phyloP scores from a whole-genome alignment of 768 basidiomycete genomes.

The Russula abietina region DNA sequence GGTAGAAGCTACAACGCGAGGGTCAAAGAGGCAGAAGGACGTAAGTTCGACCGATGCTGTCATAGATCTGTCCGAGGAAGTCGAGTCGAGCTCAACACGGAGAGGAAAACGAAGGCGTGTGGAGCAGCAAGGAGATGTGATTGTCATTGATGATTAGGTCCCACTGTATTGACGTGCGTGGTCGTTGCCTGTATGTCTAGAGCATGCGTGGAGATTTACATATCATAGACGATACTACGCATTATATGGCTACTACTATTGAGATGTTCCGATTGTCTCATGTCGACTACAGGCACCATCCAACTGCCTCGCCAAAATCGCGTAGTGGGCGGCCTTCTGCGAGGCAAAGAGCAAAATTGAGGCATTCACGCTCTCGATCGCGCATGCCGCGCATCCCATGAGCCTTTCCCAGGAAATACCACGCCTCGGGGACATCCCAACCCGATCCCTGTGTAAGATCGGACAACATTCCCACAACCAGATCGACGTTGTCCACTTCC shows the following conservation, averaged over 20 bases:
- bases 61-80: conserved; percentile 20
- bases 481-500: conserved; percentile 52
- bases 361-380: conserved; percentile 67
- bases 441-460: conserved; percentile 72
- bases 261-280: neutral
- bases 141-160: conserved; percentile 24
- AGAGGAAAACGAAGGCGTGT: conserved; percentile 23
- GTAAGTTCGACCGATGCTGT: conserved; percentile 7
- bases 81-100: conserved; percentile 12
- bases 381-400: conserved; percentile 68
- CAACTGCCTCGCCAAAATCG: conserved; percentile 55
- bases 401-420: conserved; percentile 85
- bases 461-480: conserved; percentile 75
- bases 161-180: conserved; percentile 8
- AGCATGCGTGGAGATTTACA: neutral
- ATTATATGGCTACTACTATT: conserved; percentile 3
- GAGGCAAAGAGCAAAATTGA: conserved; percentile 60
- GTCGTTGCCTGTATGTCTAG: conserved; percentile 2
- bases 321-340: conserved; percentile 59
- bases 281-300: conserved; percentile 51
- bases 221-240: conserved; percentile 1
- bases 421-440: conserved; percentile 92
- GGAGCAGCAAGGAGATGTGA: conserved; percentile 20
- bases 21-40: conserved; percentile 20
- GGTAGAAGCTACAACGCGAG: conserved; percentile 14